Percentiles rank a stretch among this genome's conserved stretches.
Conservation (phyloP, 768 basidiomycete species). For the Clitopilus passeckerianus region DNA sequence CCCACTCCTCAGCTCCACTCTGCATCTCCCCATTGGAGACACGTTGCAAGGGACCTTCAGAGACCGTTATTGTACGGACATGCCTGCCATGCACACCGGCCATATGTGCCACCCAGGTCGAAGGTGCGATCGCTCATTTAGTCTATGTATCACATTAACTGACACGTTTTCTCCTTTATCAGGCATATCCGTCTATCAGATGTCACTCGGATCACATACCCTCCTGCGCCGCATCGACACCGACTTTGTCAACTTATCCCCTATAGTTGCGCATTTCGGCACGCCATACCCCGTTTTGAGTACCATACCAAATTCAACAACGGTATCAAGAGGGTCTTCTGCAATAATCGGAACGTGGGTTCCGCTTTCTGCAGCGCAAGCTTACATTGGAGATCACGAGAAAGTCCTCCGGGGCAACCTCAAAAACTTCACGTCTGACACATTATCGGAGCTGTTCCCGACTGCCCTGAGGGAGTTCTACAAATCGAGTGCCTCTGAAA, state of each 20-base stretch:
- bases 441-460: constrained; percentile 60
- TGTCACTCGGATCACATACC: constrained; percentile 46
- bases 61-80: constrained; percentile 55
- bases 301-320: constrained; percentile 40
- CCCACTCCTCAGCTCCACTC: constrained; percentile 20
- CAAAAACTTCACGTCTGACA: constrained; percentile 56
- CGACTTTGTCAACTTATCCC: constrained; percentile 71
- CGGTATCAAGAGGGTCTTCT: constrained; percentile 47
- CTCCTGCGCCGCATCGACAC: constrained; percentile 74
- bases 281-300: constrained; percentile 30
- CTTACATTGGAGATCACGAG: constrained; percentile 48
- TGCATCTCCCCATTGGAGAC: constrained; percentile 39
- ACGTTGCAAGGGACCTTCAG: constrained; percentile 25
- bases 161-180: constrained; percentile 6
- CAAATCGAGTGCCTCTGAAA: constrained; percentile 37
- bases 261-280: constrained; percentile 43
- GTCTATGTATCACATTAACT: neutral
- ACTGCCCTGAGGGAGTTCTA: constrained; percentile 55
- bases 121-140: constrained; percentile 32
- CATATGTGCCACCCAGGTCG: constrained; percentile 63
- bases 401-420: constrained; percentile 30
- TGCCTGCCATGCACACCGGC: constrained; percentile 58
- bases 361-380: constrained; percentile 52
- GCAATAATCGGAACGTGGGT: constrained; percentile 65
- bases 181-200: constrained; percentile 78